Conservation (phyloP, 805 yeast genomes). For the Wickerhamiella hasegawae region DNA sequence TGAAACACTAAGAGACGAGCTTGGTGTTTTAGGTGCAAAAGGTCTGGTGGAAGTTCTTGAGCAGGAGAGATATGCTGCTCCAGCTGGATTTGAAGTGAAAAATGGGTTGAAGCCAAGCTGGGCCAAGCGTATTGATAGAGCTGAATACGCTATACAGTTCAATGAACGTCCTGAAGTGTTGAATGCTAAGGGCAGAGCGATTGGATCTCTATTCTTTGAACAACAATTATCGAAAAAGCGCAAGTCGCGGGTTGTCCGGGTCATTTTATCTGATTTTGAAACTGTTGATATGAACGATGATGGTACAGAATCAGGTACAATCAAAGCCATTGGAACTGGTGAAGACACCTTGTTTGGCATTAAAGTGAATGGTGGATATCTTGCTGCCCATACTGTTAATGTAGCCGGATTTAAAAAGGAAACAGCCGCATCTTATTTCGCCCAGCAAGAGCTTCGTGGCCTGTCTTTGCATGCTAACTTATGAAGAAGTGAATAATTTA, state of each 20-base stretch:
- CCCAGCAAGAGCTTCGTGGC: constrained; percentile 3
- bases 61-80: constrained; percentile 17
- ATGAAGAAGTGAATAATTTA: too few relatives aligned
- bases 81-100: constrained; percentile 4
- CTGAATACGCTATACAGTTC: too few relatives aligned
- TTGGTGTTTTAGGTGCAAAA: constrained; percentile 49
- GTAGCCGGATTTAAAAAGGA: constrained; percentile 12
- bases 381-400: constrained; percentile 12
- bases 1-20: constrained; percentile 28
- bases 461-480: not conserved
- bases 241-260: constrained; percentile 5
- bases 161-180: too few relatives aligned
- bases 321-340: not conserved
- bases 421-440: constrained; percentile 7
- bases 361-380: constrained; percentile 10
- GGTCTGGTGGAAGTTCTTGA: constrained; percentile 33
- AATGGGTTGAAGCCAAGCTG: too few relatives aligned
- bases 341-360: constrained; percentile 7
- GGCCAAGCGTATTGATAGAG: too few relatives aligned
- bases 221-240: too few relatives aligned
- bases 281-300: constrained; percentile 1
- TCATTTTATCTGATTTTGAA: constrained; percentile 8
- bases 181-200: too few relatives aligned
- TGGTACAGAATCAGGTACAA: constrained; percentile 1
- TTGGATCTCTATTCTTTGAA: too few relatives aligned